Conservation (phyloP, 495 filamentous ascomycete species). For the Tuber borchii region DNA sequence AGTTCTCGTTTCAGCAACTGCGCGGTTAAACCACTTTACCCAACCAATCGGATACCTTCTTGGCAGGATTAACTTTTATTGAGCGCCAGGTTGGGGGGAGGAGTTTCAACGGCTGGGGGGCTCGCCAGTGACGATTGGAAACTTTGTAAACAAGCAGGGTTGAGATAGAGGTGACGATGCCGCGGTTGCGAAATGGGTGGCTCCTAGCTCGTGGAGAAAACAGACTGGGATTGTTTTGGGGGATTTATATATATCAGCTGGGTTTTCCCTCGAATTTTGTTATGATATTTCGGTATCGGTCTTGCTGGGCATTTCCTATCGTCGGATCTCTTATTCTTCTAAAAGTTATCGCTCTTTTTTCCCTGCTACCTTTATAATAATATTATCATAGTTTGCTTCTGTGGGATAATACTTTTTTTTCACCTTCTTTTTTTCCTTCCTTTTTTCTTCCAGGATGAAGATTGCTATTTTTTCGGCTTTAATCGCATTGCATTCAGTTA, state of each 20-base stretch:
- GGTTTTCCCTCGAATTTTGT: not conserved
- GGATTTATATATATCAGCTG: slow-evolving; percentile 17
- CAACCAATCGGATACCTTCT: not conserved
- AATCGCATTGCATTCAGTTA: not conserved
- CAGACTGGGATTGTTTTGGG: not conserved
- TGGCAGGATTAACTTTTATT: slow-evolving; percentile 1
- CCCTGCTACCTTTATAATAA: not conserved
- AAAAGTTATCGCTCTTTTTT: not conserved
- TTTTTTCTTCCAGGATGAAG: slow-evolving; percentile 9
- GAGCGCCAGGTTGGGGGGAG: not conserved
- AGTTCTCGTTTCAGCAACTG: not conserved
- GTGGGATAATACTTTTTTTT: not conserved
- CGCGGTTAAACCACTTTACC: not conserved
- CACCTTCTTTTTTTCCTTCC: slow-evolving; percentile 10
- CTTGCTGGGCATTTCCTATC: not conserved
- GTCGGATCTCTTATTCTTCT: not conserved
- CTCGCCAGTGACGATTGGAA: not conserved
- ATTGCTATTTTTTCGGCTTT: not conserved
- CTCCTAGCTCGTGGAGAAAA: not conserved
- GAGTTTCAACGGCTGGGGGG: not conserved
- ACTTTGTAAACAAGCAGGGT: not conserved
- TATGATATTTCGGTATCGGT: not conserved
- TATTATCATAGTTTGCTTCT: not conserved
- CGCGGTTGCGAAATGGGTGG: not conserved
- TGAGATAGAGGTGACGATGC: not conserved